Base-by-base conservation (phyloP, 345 rosid species). In the Rhizophora mangle region DNA sequence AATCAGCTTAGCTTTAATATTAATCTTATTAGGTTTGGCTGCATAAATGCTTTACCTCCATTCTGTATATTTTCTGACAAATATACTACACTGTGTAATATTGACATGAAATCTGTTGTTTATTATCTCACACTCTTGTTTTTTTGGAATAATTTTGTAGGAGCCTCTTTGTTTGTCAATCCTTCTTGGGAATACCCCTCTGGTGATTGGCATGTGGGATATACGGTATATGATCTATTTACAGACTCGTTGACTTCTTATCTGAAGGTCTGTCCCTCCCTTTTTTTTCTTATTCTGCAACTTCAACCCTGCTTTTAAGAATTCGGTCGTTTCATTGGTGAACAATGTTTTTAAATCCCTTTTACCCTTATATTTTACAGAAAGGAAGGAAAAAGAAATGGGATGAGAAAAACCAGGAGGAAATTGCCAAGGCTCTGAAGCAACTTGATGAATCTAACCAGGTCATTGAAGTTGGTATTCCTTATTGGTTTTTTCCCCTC, bases 161-260 rank as follows among this genome's bases (percentile, higher is more conserved):
- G 98, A 65, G 84, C 77, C 62, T 68, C 87, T 62, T 77, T 95
- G 85, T 63, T 78, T 78, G 84, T 95, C 74, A 92, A 92, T 82
- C 76, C 96, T 61, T 85, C 87, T 7, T 92, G 99, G 98, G 82
- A 90, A 83, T 92, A 92, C 60, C 99, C 96, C 31, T 82, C 94
- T 63, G 96, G 92, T 68, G 89, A 88, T 65, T 95, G 98, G 97
- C 99, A 83, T 68, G 94, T 92, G 63, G 99, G 97, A 65, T 86
- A 67, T 77, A 95, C 92, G 84, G 81, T 88, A 39, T 90, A 85
- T 52, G 86, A 88, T 76, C 87, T 95, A 64, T 89, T 92, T 79
- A 88, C 97, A 0, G 71, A 73, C 58, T 78, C 78, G 19, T 80
- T 92, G 76, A 90, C 86, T 62, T 84, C 96, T 63, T 93, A 96